phyloP scores from a whole-genome alignment of 345 rosid species.

The Eucalyptus paniculata region DNA sequence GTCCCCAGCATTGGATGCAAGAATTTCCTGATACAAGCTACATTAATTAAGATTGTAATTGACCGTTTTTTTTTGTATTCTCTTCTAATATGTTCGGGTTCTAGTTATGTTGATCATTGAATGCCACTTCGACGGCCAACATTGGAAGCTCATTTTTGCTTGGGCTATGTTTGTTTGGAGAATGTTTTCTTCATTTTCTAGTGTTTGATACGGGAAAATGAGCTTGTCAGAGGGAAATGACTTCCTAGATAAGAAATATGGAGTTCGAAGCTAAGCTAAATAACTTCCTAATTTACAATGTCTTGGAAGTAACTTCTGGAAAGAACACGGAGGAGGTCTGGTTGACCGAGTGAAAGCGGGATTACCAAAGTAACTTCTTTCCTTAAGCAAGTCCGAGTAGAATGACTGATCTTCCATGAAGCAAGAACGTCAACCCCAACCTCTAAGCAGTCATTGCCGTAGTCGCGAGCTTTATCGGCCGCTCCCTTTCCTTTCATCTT shows the following conservation, averaged over 20 bases:
- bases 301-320: neutral
- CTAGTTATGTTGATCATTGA: no score
- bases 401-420: neutral
- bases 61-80: no score
- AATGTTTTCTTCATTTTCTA: neutral
- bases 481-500: conserved; percentile 9
- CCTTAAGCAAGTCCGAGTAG: neutral
- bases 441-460: neutral
- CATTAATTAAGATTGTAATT: no score
- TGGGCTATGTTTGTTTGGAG: neutral
- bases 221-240: neutral
- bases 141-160: neutral
- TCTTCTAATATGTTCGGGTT: no score
- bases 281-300: neutral
- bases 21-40: fast-evolving
- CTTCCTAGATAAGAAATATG: neutral
- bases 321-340: neutral
- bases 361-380: neutral
- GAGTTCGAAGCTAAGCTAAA: neutral
- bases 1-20: neutral
- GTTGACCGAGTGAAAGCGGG: neutral
- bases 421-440: neutral
- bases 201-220: neutral
- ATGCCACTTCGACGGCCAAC: no score
- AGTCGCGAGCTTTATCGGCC: neutral